Percentiles rank a stretch among this genome's conserved stretches.
phyloP scores from a whole-genome alignment of 208 protist genomes.

The Leishmania guyanensis region DNA sequence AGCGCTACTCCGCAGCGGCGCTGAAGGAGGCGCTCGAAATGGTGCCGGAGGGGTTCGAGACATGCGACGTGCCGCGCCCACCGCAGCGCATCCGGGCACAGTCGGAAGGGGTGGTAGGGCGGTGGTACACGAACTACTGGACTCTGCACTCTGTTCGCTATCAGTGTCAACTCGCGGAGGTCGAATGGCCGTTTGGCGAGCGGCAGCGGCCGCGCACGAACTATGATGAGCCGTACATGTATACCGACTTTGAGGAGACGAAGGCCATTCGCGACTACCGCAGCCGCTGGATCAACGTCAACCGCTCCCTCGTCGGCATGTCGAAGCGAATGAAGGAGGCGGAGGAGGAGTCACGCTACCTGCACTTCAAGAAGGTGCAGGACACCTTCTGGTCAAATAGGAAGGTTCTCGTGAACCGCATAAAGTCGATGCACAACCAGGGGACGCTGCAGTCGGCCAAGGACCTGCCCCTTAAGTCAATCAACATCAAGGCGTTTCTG shows the following conservation, averaged over 20 bases:
- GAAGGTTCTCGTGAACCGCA: conserved; percentile 89
- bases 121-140: conserved; percentile 94
- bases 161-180: conserved; percentile 76
- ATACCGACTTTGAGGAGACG: conserved; percentile 91
- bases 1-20: conserved; percentile 77
- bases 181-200: conserved; percentile 85
- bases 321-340: conserved; percentile 85
- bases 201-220: conserved; percentile 79
- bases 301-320: conserved; percentile 90
- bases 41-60: conserved; percentile 81
- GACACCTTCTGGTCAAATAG: conserved; percentile 92
- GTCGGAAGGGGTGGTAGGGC: conserved; percentile 87
- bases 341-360: conserved; percentile 88
- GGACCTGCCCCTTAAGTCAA: conserved; percentile 84
- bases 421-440: conserved; percentile 92
- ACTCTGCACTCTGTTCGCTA: conserved; percentile 89
- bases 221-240: conserved; percentile 90
- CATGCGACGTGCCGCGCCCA: conserved; percentile 80
- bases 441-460: conserved; percentile 69
- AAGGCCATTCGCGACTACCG: conserved; percentile 89
- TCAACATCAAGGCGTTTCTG: conserved; percentile 90
- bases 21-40: conserved; percentile 72
- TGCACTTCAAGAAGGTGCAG: conserved; percentile 84
- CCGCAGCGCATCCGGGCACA: conserved; percentile 86
- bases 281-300: conserved; percentile 92